Conservation (phyloP, 2,329 filamentous ascomycete species). For the Sphaceloma murrayae region DNA sequence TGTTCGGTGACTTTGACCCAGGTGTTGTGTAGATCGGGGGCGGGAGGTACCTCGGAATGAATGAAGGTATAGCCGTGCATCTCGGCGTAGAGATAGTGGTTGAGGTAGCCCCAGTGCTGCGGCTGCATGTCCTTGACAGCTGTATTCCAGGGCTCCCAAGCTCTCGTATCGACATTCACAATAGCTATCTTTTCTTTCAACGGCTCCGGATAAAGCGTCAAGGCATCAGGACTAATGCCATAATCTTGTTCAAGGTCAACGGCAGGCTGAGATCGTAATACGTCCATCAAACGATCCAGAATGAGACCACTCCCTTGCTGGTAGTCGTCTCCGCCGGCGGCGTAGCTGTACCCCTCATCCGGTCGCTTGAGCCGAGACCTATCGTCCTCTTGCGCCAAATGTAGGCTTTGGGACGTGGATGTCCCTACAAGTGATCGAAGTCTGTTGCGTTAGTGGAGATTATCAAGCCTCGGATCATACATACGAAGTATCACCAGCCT, state of each 20-base stretch:
- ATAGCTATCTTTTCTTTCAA: not conserved
- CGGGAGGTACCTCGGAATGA: slow-evolving; percentile 28
- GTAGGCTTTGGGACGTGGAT: too few relatives aligned
- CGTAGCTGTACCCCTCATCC: too few relatives aligned
- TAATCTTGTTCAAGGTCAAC: not conserved
- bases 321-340: too few relatives aligned
- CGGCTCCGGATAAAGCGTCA: not conserved
- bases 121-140: not conserved
- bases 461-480: too few relatives aligned
- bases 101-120: slow-evolving; percentile 17
- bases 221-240: not conserved
- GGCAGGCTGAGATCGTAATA: not conserved
- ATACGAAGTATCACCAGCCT: too few relatives aligned
- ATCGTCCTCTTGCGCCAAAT: too few relatives aligned
- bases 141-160: not conserved
- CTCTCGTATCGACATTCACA: slow-evolving; percentile 2
- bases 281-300: too few relatives aligned
- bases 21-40: slow-evolving; percentile 32
- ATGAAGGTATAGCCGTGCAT: slow-evolving; percentile 40
- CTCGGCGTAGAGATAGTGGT: slow-evolving; percentile 33
- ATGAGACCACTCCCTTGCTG: too few relatives aligned
- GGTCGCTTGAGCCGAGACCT: too few relatives aligned
- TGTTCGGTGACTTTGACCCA: slow-evolving; percentile 39
- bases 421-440: too few relatives aligned
- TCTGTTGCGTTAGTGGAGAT: too few relatives aligned